phyloP scores from a whole-genome alignment of 2,329 filamentous ascomycete species.

The Epichloe baconii region DNA sequence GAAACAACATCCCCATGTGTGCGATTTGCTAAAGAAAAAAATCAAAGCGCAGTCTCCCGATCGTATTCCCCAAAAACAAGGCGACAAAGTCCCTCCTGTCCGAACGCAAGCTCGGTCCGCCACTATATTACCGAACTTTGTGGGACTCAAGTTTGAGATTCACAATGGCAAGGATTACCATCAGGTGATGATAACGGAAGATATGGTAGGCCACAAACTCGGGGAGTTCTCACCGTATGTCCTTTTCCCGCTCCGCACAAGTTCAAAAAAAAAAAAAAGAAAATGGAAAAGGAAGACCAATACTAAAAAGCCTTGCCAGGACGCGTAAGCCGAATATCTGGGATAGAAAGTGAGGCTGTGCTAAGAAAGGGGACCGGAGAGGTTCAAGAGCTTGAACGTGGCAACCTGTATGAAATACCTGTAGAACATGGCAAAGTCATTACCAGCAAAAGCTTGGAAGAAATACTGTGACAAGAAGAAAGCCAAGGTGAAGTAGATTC shows the following conservation, averaged over 20 bases:
- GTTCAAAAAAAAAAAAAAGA: background rate
- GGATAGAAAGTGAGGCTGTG: constrained; percentile 22
- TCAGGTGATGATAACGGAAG: constrained; percentile 74
- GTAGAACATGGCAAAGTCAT: background rate
- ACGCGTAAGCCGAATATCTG: constrained; percentile 47
- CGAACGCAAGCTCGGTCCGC: constrained; percentile 77
- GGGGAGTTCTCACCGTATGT: constrained; percentile 84
- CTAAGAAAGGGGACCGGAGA: constrained; percentile 8
- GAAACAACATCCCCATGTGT: background rate
- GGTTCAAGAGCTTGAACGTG: background rate
- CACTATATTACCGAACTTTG: constrained; percentile 84
- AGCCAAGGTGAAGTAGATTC: background rate
- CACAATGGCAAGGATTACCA: constrained; percentile 85
- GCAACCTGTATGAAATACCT: background rate
- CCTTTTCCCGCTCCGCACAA: background rate
- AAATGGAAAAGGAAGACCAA: background rate
- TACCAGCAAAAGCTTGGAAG: background rate
- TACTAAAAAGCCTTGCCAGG: constrained; percentile 19
- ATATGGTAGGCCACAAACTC: constrained; percentile 93
- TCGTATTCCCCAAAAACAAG: constrained; percentile 45
- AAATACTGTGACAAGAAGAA: background rate
- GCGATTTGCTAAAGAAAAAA: constrained; percentile 5
- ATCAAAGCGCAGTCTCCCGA: constrained; percentile 38
- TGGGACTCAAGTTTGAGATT: constrained; percentile 77
- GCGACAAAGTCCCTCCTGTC: constrained; percentile 57